Percentiles rank a stretch among this genome's conserved stretches.
Conservation (phyloP, 441 rosid genomes). For the Lagerstroemia fauriei region DNA sequence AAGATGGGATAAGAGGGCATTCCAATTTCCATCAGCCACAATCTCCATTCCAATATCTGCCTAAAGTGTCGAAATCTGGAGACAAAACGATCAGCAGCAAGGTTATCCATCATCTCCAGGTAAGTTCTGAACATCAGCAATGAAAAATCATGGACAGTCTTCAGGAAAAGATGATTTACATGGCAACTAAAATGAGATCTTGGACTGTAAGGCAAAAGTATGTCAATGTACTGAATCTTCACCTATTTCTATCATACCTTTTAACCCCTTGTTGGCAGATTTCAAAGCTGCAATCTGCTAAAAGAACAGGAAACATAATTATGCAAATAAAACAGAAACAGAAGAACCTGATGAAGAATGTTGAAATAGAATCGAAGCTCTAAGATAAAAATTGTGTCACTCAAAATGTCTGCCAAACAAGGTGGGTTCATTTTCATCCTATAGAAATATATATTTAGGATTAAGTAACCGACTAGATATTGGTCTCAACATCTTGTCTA, state of each 20-base stretch:
- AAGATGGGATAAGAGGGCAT: neutral
- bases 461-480: neutral
- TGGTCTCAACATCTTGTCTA: neutral
- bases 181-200: neutral
- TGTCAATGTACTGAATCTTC: neutral
- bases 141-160: too few relatives aligned
- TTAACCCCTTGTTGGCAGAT: constrained; percentile 77
- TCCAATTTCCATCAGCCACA: neutral
- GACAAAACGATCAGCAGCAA: neutral
- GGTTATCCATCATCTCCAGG: neutral
- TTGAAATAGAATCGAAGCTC: neutral
- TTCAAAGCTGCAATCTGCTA: constrained; percentile 85
- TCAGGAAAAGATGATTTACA: neutral
- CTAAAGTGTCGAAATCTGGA: neutral
- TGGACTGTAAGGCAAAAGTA: neutral
- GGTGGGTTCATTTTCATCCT: neutral
- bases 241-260: constrained; percentile 77
- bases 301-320: constrained; percentile 19
- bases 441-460: neutral
- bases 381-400: neutral
- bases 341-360: neutral
- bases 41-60: too few relatives aligned
- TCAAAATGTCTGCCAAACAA: neutral
- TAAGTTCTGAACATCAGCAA: neutral
- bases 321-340: neutral